Conservation (phyloP, 441 rosid species). For the Croton laevigatus region DNA sequence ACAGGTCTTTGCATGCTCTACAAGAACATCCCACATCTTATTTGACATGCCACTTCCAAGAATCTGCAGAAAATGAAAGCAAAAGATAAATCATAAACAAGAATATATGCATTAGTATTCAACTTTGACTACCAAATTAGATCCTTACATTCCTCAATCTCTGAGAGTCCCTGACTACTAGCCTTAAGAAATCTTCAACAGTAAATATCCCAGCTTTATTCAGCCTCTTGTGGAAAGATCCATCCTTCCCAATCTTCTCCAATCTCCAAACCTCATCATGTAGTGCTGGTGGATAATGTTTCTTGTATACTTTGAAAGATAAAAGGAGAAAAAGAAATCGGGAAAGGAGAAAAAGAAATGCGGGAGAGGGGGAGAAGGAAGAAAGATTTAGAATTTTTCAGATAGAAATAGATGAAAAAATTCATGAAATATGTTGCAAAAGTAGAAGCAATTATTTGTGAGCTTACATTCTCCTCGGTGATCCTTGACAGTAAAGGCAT, state of each 20-base stretch:
- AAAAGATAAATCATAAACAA: constrained; percentile 12
- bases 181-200: constrained; percentile 75
- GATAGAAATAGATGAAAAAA: background rate
- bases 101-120: background rate
- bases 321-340: background rate
- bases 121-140: constrained; percentile 21
- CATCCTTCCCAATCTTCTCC: constrained; percentile 94
- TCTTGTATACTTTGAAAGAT: constrained; percentile 68
- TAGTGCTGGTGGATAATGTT: constrained; percentile 86
- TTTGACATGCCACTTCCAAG: constrained; percentile 98
- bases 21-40: constrained; percentile 89
- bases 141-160: constrained; percentile 68
- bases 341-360: background rate
- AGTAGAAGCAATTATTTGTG: constrained; percentile 8
- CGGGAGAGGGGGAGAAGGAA: background rate
- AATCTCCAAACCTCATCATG: constrained; percentile 89
- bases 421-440: background rate
- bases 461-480: constrained; percentile 88
- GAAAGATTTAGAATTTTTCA: constrained; percentile 11
- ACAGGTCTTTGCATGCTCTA: constrained; percentile 89
- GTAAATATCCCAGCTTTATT: constrained; percentile 53
- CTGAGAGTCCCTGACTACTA: constrained; percentile 70
- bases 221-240: constrained; percentile 89
- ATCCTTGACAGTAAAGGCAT: constrained; percentile 87
- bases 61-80: constrained; percentile 42